Evolutionary conservation across 345 rosid genomes (phyloP), one percentile per base, ranked within the genome.

Genomic region (Melastoma malabathricum): DNA sequence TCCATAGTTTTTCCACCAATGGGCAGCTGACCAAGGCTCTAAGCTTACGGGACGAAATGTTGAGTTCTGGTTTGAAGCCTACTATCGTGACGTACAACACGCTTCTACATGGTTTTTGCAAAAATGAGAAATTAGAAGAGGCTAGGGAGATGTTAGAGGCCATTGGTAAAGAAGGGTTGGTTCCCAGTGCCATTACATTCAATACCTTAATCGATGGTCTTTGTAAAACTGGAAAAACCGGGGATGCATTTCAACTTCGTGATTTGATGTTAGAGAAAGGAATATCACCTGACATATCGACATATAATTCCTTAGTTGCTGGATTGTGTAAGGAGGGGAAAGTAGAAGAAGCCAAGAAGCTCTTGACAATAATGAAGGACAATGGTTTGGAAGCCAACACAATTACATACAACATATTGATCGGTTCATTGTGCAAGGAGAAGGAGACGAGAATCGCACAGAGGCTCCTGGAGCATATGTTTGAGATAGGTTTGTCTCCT

Each of bases 261-360:
- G 53, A 52, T 55, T 49, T 53, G 46, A 89, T 89, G 90, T 52
- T 51, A 16, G 59, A 45, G 4, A 83, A 56, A 61, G 79, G 83
- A 59, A 22, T 79, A 57, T 56, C 48, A 15, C 84, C 90, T 18
- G 39, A 66, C 55, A 45, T 73, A 48, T 69, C 75, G 15, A 86
- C 95, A 2, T 83, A 71, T 66, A 89, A 89, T 49, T 74, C 87
- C 77, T 79, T 89, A 72, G 68, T 85, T 56, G 61, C 56, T 17
- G 95, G 95, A 60, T 62, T 81, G 51, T 83, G 81, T 54, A 64
- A 79, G 53, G 61, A 59, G 25, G 86, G 75, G 50, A 67, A 79
- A 46, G 25, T 64, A 14, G 50, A 59, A 22, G 63, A 44, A 44
- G 90, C 69, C 12, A 67, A 55, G 65, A 73, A 72, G 51, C 65